These are phyloP conservation scores for Rheum nobile DNA, from an alignment of 148 eudicot species.

Conservation along the genomic window DNA sequence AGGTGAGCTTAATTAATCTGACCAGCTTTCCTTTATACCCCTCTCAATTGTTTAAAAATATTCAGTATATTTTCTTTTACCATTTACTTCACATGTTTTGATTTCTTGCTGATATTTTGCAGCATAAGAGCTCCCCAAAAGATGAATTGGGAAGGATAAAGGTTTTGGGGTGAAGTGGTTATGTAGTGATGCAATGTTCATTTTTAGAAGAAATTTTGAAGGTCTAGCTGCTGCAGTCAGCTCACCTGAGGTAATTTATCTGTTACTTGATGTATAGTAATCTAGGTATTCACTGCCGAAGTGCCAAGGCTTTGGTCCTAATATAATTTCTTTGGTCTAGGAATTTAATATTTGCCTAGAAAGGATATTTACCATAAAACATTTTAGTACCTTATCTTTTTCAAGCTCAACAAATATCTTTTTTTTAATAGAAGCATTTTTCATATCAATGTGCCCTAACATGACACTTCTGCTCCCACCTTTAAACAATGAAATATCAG, in stretches of 20 bases:
- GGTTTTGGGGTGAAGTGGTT: constrained; percentile 56
- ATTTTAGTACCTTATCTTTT: no score
- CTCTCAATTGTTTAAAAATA: neutral
- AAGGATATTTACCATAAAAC: neutral
- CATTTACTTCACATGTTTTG: neutral
- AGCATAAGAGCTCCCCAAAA: constrained; percentile 78
- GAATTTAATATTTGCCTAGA: neutral
- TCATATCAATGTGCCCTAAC: no score
- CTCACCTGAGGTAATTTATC: neutral
- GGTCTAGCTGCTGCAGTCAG: neutral
- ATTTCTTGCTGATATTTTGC: constrained; percentile 22
- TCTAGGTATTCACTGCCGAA: neutral
- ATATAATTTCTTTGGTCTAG: neutral
- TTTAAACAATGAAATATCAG: neutral
- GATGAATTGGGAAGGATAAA: constrained; percentile 81
- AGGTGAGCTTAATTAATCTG: constrained; percentile 30
- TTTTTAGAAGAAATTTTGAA: neutral
- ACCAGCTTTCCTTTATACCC: neutral
- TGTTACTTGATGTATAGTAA: neutral
- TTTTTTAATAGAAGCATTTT: no score
- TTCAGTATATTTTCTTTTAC: neutral
- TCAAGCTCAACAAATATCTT: neutral
- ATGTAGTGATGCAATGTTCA: neutral
- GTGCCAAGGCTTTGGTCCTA: neutral
- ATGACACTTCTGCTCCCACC: neutral